Evolutionary conservation across 768 basidiomycete species (phyloP), one percentile per base, ranked within the genome.

Genomic region (Termitomyces sp.): DNA sequence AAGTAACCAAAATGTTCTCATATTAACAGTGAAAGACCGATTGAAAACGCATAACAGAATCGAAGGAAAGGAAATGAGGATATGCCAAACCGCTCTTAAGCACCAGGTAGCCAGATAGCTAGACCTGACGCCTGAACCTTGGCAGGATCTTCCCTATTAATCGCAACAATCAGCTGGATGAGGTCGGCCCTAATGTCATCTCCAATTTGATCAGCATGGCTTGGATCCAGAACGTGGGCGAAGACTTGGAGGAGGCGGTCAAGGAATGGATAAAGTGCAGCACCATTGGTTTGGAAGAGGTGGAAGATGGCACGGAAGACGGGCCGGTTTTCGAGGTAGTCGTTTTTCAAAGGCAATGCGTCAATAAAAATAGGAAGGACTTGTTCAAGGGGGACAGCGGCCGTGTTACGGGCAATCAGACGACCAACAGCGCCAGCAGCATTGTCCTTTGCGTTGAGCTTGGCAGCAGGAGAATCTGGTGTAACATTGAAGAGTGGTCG

Each of bases 401-500:
- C 69, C 4, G 81, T 74, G 72, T 94, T 95, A 69, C 89, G 89
- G 66, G 85, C 70, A 68, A 98, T 89, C 70, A 98, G 81, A 16
- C 97, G 88, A 5, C 86, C 86, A 54, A 98, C 91, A 27, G 95
- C 92, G 46, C 97, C 97, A 8, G 89, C 84, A n/a, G 97, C 97
- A 71, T 99, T 99, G 74, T 99, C 97, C 62, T 88, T 88, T 20
- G 95, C 95, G 69, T 95, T 95, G 61, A 93, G 73, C 46, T 78
- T 78, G 7, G 90, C 75, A 6, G 83, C 68, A n/a, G 86, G 77
- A 6, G 91, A 78, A 58, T 87, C 83, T 0, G 84, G 73, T 8
- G 83, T 66, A 37, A 89, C 79, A 46, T 79, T 72, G 72, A 99
- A 98, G 56, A 96, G 78, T 15, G 91, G 91, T 30, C 85, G 89